A percentile compares a stretch with the other conserved stretches of the same genome.
phyloP scores from a whole-genome alignment of 495 filamentous ascomycete genomes.

The Neurospora sp. region DNA sequence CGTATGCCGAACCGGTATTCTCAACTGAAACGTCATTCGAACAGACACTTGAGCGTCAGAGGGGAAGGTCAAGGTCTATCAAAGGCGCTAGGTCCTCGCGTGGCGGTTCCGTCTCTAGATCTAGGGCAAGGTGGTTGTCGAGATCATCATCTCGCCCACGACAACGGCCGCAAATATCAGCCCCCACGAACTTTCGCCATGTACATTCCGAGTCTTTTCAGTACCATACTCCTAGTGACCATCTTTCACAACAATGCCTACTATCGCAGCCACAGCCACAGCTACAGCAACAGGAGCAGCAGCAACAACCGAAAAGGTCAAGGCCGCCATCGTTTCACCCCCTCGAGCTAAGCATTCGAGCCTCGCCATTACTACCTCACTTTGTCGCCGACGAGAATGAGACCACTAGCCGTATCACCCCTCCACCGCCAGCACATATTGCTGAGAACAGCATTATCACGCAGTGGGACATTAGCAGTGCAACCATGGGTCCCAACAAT shows the following conservation, averaged over 20 bases:
- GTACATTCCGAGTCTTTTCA: conserved; percentile 39
- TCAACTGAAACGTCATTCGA: conserved; percentile 17
- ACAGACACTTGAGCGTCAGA: conserved; percentile 20
- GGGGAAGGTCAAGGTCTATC: conserved; percentile 22
- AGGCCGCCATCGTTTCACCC: conserved; percentile 48
- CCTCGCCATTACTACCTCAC: conserved; percentile 53
- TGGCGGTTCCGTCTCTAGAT: conserved; percentile 23
- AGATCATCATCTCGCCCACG: conserved; percentile 21
- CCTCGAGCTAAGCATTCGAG: conserved; percentile 64
- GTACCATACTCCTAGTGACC: conserved; percentile 21
- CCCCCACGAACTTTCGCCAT: conserved; percentile 41
- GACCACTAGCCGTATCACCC: conserved; percentile 20
- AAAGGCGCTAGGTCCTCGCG: conserved; percentile 24
- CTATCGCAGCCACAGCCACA: not conserved
- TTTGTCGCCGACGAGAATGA: conserved; percentile 27
- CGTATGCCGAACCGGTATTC: conserved; percentile 22
- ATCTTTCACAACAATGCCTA: conserved; percentile 9
- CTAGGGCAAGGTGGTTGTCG: conserved; percentile 24
- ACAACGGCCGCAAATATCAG: conserved; percentile 38
- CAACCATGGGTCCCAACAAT: conserved; percentile 24
- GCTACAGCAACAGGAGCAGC: conserved; percentile 6
- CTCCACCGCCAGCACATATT: conserved; percentile 31
- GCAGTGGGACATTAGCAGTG: conserved; percentile 24
- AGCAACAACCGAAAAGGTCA: conserved; percentile 5
- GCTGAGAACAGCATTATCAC: conserved; percentile 21